Evolutionary conservation across 192 early-diverging fungal genomes (phyloP), one percentile per base, ranked within the genome.

Genomic region (Funneliformis geosporum): DNA sequence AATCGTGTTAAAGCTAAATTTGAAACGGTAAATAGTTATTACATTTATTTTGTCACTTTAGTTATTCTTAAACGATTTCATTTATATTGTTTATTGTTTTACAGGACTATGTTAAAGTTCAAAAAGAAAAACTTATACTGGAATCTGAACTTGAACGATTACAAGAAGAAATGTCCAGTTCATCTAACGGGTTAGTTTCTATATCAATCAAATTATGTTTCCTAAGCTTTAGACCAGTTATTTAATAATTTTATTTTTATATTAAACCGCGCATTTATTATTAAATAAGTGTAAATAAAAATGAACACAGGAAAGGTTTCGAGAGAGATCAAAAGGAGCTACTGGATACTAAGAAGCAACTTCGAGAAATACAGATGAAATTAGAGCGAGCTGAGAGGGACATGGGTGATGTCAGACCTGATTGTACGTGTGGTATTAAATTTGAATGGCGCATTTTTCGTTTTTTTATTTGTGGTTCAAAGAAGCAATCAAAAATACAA

Each of bases 1-100:
- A 87, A 88, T 44, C 80, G 86, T 39, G 62, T 88, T 43, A 93
- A 92, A 73, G 62, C 75, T 44, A 90, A 88, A 75, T 91, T 86
- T 59, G 88, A 94, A 84, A 78, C 46, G 76, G 76, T 78, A 46
- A 66, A 28, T 33, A 59, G 39, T 9, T 60, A 10, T 42, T 50
- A 38, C 50, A 33, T 16, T 27, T 60, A 42, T 46, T 77, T 47
- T 14, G 8, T 43, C 42, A 21, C 8, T 21, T n/a, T 47, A 12
- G 10, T 39, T 33, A 33, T 68, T 18, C 21, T 66, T 77, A 16
- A 12, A 0, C 12, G 18, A 2, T 73, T 16, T 28, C n/a, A 6
- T 60, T 60, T 39, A 12, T 9, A 21, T 39, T 33, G 40, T 39
- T 42, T 18, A 39, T 47, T 5, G n/a, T 16, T 55, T 27, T 65